These are phyloP conservation scores for Diaporthe sp. DNA, from an alignment of 2,329 filamentous ascomycete species.

Conservation along the genomic window DNA sequence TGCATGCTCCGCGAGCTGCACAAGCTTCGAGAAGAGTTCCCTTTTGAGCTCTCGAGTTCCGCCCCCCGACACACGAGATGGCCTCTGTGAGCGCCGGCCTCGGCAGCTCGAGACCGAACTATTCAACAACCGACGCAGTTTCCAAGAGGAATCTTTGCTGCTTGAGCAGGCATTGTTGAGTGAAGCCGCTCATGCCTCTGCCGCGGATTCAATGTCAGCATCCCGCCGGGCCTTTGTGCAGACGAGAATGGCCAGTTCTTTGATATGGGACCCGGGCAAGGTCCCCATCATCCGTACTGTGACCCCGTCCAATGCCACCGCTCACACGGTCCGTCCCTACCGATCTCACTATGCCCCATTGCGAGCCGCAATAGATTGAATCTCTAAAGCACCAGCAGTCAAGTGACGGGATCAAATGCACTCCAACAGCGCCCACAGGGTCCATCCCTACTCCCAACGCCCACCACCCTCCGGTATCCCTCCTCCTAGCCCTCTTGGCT, in stretches of 20 bases:
- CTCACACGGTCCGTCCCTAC: constrained; percentile 59
- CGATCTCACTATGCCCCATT: constrained; percentile 55
- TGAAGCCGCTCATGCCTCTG: background rate
- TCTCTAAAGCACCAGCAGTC: constrained; percentile 45
- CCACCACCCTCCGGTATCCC: constrained; percentile 47
- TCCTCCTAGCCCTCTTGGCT: constrained; percentile 44
- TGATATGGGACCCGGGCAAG: background rate
- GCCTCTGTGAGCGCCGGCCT: background rate
- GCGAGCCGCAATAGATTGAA: constrained; percentile 48
- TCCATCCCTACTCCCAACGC: constrained; percentile 46
- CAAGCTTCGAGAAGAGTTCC: constrained; percentile 26
- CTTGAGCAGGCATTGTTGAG: background rate
- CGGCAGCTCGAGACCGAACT: constrained; percentile 12
- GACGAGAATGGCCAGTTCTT: background rate
- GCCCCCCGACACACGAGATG: constrained; percentile 7
- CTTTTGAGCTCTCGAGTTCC: background rate
- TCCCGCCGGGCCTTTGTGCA: background rate
- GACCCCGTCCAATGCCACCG: constrained; percentile 46
- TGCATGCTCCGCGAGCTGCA: constrained; percentile 1
- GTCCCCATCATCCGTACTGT: constrained; percentile 33
- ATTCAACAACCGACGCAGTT: background rate
- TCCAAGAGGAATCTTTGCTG: no score
- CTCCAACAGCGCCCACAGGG: constrained; percentile 19
- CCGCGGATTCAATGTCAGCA: background rate
- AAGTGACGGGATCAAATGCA: constrained; percentile 49